A percentile compares a stretch with the other conserved stretches of the same genome.
Evolutionary conservation across 768 basidiomycete species (phyloP).

Genomic region (Baorangia bicolor): DNA sequence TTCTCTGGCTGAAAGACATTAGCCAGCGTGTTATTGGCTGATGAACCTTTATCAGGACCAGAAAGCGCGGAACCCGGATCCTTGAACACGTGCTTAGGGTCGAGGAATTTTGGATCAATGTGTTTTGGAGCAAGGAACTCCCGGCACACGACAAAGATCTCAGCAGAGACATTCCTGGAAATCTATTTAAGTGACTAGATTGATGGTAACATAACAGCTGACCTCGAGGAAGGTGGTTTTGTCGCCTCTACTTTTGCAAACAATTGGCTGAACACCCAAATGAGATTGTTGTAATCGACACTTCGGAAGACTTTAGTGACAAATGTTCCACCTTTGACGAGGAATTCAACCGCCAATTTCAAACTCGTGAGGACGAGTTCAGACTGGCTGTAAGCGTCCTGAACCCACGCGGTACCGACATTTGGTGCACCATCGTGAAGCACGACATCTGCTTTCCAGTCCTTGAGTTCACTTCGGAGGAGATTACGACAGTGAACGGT

Average conservation of each 20-base stretch:
- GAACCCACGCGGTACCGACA: slow-evolving; percentile 98
- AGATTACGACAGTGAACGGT: slow-evolving; percentile 86
- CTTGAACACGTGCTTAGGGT: slow-evolving; percentile 97
- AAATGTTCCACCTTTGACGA: slow-evolving; percentile 90
- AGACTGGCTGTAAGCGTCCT: slow-evolving; percentile 96
- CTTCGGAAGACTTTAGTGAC: slow-evolving; percentile 99
- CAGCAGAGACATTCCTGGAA: slow-evolving; percentile 92
- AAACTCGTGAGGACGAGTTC: slow-evolving; percentile 95
- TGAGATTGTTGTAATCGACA: slow-evolving; percentile 95
- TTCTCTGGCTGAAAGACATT: slow-evolving; percentile 99
- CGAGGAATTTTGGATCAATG: slow-evolving; percentile 97
- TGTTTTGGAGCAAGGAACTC: slow-evolving; percentile 92
- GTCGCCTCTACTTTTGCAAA: slow-evolving; percentile 98
- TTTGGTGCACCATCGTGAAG: slow-evolving; percentile 99
- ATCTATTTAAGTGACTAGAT: not conserved
- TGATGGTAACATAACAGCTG: slow-evolving; percentile 14
- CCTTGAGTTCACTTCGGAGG: slow-evolving; percentile 85
- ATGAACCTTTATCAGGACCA: slow-evolving; percentile 50
- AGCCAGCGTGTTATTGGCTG: slow-evolving; percentile 68
- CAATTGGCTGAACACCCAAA: slow-evolving; percentile 98
- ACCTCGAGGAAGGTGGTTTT: slow-evolving; percentile 97
- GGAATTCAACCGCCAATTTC: slow-evolving; percentile 93
- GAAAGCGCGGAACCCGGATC: slow-evolving; percentile 59
- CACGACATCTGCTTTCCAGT: slow-evolving; percentile 99
- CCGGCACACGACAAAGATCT: slow-evolving; percentile 98